Percentiles rank a stretch among this genome's conserved stretches.
phyloP scores from a whole-genome alignment of 2,329 filamentous ascomycete genomes.

The Colletotrichum chrysophilum region DNA sequence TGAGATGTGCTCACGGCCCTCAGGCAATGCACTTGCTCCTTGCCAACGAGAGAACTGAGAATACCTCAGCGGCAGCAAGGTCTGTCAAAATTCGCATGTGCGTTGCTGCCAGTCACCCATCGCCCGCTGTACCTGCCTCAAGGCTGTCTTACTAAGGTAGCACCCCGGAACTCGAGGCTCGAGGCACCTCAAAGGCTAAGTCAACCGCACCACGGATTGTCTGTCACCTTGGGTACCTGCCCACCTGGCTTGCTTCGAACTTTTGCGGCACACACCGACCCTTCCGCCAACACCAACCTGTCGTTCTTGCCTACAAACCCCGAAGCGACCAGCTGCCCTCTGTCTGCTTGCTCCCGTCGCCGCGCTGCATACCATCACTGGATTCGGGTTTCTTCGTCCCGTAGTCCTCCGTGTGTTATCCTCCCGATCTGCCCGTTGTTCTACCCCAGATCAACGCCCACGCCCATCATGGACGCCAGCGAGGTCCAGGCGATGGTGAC shows the following conservation, averaged over 20 bases:
- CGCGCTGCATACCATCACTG: not conserved
- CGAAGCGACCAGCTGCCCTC: not conserved
- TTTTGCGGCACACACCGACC: not conserved
- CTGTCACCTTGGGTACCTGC: not conserved
- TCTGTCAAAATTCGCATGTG: not conserved
- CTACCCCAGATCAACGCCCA: not conserved
- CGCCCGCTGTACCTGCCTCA: not conserved
- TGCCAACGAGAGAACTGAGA: not conserved
- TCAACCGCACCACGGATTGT: not conserved
- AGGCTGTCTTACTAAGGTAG: not conserved
- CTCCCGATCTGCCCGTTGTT: not conserved
- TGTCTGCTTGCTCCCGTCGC: not conserved
- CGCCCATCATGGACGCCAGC: constrained; percentile 64
- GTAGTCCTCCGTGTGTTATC: not conserved
- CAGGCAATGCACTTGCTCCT: not conserved
- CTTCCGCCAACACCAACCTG: not conserved
- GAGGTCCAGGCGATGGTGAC: constrained; percentile 61
- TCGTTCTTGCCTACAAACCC: not conserved
- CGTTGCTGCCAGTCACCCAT: not conserved
- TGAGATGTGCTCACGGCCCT: not conserved
- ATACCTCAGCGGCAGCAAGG: not conserved
- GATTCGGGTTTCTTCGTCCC: not conserved
- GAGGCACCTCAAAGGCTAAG: not conserved
- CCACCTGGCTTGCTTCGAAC: not conserved
- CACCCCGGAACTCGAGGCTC: not conserved